Base-by-base conservation (phyloP, 805 yeast species). In the Yarrowia deformans region DNA sequence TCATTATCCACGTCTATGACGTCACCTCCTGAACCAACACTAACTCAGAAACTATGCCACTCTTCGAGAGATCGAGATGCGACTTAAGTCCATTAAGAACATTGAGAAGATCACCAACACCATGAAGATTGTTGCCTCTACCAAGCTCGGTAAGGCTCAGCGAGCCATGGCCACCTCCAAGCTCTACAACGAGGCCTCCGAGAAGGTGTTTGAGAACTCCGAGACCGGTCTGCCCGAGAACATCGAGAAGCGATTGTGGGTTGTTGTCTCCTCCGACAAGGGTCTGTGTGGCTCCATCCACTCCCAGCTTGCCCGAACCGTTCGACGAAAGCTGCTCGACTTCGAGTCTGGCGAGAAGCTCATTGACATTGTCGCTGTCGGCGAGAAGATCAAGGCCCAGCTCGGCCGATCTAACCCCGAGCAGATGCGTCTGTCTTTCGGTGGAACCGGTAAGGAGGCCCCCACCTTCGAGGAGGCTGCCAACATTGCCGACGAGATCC, bases 71-170 rank as follows among this genome's bases (percentile, higher is more conserved):
- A 96, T 95, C 79, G 99, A 95, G 85, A 90, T 87, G 82, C 96
- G 99, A 85, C 88, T 95, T 80, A 95, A 95, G 85, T 92, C 98
- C 74, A 95, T 95, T 81, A 95, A 94, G 86, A 95, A 95, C 87
- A 94, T 95, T 81, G 98, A 95, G 84, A 95, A 95, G 86, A 95
- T 95, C 84, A 95, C 99, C 84, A 95, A 95, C 84, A 95, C 99
- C 82, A 95, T 95, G 98, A 95, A 93, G 86, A 90, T 95, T 83
- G 99, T 95, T 77, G 99, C 99, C 50, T 94, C 98, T 50, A 95
- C 99, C 75, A 90, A 97, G 84, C 87, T 95, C 81, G 85, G 87
- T 80, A 93, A 91, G 83, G 99, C 99, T 72, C 97, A 93, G 83
- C 90, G 89, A 81, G 97, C 98, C 71, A 94, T 93, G 93, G 83